Base-by-base conservation (phyloP, 2,329 filamentous ascomycete genomes). In the Xylariaceae sp. region DNA sequence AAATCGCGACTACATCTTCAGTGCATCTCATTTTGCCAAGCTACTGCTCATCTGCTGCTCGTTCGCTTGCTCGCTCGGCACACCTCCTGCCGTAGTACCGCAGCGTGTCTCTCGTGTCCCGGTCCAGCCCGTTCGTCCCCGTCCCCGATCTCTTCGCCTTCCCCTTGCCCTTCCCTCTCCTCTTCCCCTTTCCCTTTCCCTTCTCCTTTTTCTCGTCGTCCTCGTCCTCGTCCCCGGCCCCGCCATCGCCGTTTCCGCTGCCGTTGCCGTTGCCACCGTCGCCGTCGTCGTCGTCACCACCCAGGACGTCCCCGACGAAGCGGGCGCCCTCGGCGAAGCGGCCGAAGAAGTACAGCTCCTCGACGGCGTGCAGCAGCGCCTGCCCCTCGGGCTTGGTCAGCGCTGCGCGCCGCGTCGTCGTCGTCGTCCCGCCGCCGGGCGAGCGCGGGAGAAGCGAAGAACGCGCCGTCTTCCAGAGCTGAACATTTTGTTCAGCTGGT, bases 311-410 rank as follows among this genome's bases (percentile, higher is more conserved):
- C 3, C 45, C 35, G 5, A 65, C 53, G 28, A 76, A 62, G 9
- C 47, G 44, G n/a, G 60, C 55, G 2, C 63, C 70, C 34, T 70
- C 63, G 1, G 52, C 50, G 37, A 63, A 76, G 21, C 63, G 55
- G 5, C 60, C 53, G 43, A 68, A 68, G 49, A 72, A 76, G 45
- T 76, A 76, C 28, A 76, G 57, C 52, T 77, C 72, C 47, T 76
- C 72, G 6, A 71, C 66, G 0, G 72, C 72, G 45, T 76, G 70
- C 14, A 75, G 38, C 8, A 71, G 44, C n/a, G 68, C 61, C 42
- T 75, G 70, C 2, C 61, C 56, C 21, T 65, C 59, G 26, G 61
- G 62, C 45, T 75, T 77, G 19, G 59, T 55, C 4, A 62, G n/a
- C n/a, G n/a, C n/a, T n/a, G n/a, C n/a, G n/a, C n/a, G n/a, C n/a